Evolutionary conservation across 2,329 filamentous ascomycete species (phyloP).

Genomic region (Periconia digitata): DNA sequence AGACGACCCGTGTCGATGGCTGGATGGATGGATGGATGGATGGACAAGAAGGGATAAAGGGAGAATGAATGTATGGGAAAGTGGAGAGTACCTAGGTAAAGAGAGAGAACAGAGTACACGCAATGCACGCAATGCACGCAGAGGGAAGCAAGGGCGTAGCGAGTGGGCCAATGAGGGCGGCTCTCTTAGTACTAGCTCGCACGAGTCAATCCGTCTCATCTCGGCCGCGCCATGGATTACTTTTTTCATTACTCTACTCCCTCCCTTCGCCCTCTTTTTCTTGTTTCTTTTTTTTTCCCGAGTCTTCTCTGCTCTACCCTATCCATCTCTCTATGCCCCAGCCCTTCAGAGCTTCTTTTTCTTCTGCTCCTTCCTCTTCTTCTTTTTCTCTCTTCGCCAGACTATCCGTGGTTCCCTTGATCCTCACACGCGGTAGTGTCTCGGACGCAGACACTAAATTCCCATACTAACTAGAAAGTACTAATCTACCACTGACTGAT

Average conservation of each 20-base stretch:
- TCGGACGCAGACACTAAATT: not conserved
- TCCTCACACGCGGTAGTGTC: constrained; percentile 2
- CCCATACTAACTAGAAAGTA: not conserved
- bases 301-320: too few species aligned
- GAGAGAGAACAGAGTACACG: not conserved
- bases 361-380: not conserved
- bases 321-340: too few species aligned
- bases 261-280: not conserved
- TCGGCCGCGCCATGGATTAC: not conserved
- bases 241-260: not conserved
- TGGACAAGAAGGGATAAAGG: too few species aligned
- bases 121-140: not conserved
- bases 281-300: not conserved
- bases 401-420: not conserved
- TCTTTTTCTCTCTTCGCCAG: constrained; percentile 4
- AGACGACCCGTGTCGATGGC: not conserved
- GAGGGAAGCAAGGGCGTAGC: not conserved
- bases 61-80: too few species aligned
- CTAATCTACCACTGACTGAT: not conserved
- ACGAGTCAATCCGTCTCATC: constrained; percentile 2
- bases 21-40: too few species aligned
- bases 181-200: not conserved
- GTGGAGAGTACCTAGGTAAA: too few species aligned
- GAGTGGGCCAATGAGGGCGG: not conserved
- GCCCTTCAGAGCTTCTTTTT: not conserved